Conservation (phyloP, 1,139 yeast genomes). For the Magnusiomyces tetraspermus region DNA sequence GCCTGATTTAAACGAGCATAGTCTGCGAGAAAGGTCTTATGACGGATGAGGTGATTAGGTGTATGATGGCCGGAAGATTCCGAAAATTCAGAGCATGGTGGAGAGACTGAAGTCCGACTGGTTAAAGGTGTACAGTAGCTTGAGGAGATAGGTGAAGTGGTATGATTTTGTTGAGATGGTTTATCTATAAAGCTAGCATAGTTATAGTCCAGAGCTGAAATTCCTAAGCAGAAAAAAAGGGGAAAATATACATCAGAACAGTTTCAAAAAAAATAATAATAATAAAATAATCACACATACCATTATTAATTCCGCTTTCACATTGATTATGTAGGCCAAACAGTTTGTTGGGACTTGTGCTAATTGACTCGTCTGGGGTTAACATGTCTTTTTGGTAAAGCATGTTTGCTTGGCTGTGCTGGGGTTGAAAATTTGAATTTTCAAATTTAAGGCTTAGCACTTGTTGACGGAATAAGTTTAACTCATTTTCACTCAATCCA, state of each 20-base stretch:
- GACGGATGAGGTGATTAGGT: background rate
- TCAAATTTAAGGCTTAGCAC: background rate
- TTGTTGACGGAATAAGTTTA: background rate
- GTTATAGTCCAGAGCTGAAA: background rate
- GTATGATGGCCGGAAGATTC: background rate
- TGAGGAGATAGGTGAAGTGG: background rate
- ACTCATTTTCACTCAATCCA: background rate
- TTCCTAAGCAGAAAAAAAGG: background rate
- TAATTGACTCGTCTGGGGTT: background rate
- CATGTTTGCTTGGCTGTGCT: background rate
- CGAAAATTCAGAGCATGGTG: background rate
- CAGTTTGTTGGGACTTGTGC: background rate
- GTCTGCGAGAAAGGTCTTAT: background rate
- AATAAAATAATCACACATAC: background rate
- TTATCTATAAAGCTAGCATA: background rate
- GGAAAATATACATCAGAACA: background rate
- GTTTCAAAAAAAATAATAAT: no score
- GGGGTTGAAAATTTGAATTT: background rate
- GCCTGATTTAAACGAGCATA: background rate
- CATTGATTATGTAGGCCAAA: background rate
- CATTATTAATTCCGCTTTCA: background rate
- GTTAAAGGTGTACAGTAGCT: background rate
- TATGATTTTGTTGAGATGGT: background rate
- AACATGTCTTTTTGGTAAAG: background rate
- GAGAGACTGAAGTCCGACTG: background rate